Evolutionary conservation across 768 basidiomycete species (phyloP).

Genomic region (Leccinum arenicola): DNA sequence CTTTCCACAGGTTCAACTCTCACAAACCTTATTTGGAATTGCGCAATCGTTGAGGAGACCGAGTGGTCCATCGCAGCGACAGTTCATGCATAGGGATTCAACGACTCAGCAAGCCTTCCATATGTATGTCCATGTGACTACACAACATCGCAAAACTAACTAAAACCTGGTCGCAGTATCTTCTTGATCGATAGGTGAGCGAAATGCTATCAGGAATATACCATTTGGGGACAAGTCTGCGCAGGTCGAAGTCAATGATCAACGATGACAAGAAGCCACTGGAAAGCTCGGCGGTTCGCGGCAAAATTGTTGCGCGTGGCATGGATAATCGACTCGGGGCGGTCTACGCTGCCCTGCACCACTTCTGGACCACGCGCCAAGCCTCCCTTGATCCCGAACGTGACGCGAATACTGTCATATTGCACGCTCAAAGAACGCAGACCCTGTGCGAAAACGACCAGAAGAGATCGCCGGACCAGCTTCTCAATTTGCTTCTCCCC

Average conservation of each 20-base stretch:
- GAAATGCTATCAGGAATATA: neutral
- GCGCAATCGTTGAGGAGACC: constrained; percentile 54
- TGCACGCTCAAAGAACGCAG: constrained; percentile 36
- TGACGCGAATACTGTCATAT: constrained; percentile 55
- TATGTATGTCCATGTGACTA: constrained; percentile 40
- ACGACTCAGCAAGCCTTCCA: constrained; percentile 51
- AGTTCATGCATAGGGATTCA: constrained; percentile 52
- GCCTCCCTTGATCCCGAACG: constrained; percentile 34
- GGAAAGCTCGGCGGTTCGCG: constrained; percentile 32
- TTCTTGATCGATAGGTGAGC: constrained; percentile 23
- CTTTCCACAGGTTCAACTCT: constrained; percentile 42
- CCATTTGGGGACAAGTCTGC: neutral
- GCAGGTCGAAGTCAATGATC: constrained; percentile 53
- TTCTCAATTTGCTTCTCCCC: constrained; percentile 39
- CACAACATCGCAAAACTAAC: neutral
- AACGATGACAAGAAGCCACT: constrained; percentile 40
- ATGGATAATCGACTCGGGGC: constrained; percentile 53
- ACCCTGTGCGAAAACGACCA: constrained; percentile 42
- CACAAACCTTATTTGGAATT: constrained; percentile 52
- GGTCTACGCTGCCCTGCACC: constrained; percentile 49
- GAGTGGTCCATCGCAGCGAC: constrained; percentile 42
- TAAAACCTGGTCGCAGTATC: constrained; percentile 1
- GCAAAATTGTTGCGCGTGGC: neutral
- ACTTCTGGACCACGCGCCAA: constrained; percentile 52
- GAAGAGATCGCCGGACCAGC: constrained; percentile 39